Base-by-base conservation (phyloP, 2,329 filamentous ascomycete species). In the Penicillium sp. region DNA sequence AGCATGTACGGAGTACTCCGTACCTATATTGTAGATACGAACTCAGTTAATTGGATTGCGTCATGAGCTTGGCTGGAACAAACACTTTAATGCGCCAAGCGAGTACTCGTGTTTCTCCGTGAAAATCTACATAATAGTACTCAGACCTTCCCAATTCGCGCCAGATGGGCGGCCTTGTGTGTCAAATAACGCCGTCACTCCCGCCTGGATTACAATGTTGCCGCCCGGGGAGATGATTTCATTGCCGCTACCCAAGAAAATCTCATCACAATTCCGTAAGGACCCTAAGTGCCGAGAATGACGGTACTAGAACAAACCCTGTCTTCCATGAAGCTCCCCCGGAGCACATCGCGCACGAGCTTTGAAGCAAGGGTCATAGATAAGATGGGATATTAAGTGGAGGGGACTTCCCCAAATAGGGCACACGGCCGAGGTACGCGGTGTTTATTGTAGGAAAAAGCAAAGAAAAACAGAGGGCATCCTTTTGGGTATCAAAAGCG, bases 391-490 rank as follows among this genome's bases (percentile, higher is more conserved):
- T 53, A 20, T 51, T 29, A 51, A 43, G 57, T 61, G 61, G 61
- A 61, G 56, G 51, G 49, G 32, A 37, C 31, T 56, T 60, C 22
- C 61, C 61, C 39, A 34, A 64, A 57, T 50, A 53, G 58, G 61
- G 46, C 38, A 56, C 20, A 59, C 5, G 29, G 43, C 61, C 60
- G 61, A 62, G 50, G 20, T 55, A 37, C 22, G 38, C 45, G 7
- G 32, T 50, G n/a, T 52, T 40, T 29, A 46, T 18, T 2, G 18
- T 42, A 34, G n/a, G n/a, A 32, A 51, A 51, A 55, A 45, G 39
- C 24, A 55, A 51, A 38, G 14, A 39, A 13, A 44, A 29, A 35
- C 22, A 7, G n/a, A 16, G 18, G 16, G 11, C 29, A 34, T 46
- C 44, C 1, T 13, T 52, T 37, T 20, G 22, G 38, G 49, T 26